Evolutionary conservation across 495 filamentous ascomycete genomes (phyloP).

Genomic region (Bacidia rubella): DNA sequence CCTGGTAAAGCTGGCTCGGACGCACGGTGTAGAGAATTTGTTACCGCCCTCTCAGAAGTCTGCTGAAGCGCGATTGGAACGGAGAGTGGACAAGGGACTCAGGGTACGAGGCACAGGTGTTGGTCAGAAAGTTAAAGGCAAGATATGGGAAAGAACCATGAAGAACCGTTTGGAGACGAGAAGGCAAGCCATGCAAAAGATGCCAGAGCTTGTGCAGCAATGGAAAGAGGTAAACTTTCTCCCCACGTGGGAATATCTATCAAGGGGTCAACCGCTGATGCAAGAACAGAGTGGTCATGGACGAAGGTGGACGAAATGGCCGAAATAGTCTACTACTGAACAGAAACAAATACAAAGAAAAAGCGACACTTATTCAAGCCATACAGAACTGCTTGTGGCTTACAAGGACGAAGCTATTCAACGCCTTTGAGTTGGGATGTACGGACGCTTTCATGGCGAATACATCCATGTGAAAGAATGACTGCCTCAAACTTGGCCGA

Average conservation of each 20-base stretch:
- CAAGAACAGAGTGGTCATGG: slow-evolving; percentile 64
- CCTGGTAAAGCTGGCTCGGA: slow-evolving; percentile 69
- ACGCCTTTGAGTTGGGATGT: slow-evolving; percentile 3
- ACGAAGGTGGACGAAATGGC: slow-evolving; percentile 83
- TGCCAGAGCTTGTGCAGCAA: slow-evolving; percentile 76
- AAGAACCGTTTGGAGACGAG: slow-evolving; percentile 72
- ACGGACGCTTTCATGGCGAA: slow-evolving; percentile 16
- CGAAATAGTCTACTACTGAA: slow-evolving; percentile 48
- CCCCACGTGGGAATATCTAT: background rate
- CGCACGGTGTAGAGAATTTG: slow-evolving; percentile 71
- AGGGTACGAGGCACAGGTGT: slow-evolving; percentile 80
- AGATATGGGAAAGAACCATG: slow-evolving; percentile 80
- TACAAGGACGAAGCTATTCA: background rate
- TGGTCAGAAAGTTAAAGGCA: slow-evolving; percentile 88
- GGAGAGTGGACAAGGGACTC: slow-evolving; percentile 57
- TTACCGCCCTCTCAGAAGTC: slow-evolving; percentile 68
- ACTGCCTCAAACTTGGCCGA: slow-evolving; percentile 18
- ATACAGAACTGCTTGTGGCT: too few relatives aligned
- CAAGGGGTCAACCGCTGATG: slow-evolving; percentile 6
- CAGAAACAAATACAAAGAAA: slow-evolving; percentile 9
- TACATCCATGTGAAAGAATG: slow-evolving; percentile 5
- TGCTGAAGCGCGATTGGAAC: slow-evolving; percentile 50
- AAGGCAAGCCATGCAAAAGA: slow-evolving; percentile 81
- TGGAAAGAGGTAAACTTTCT: slow-evolving; percentile 73
- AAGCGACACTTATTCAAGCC: background rate